Base-by-base conservation (phyloP, 2,329 filamentous ascomycete genomes). In the Cercospora sojina region DNA sequence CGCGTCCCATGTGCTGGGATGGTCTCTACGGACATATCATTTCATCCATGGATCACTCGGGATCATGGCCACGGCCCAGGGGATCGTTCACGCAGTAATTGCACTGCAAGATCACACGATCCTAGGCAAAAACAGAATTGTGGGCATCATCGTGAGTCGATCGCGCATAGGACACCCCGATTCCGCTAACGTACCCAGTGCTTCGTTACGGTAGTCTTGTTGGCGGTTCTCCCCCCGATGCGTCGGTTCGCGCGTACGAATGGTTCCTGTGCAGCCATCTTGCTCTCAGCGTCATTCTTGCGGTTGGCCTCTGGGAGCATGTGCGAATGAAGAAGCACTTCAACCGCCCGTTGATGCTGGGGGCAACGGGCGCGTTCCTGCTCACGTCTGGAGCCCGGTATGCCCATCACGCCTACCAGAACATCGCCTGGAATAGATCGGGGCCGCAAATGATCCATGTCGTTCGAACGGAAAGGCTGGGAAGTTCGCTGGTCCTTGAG, bases 201-300 rank as follows among this genome's bases (percentile, higher is more conserved):
- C 23, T 27, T 62, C 29, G 29, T 53, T 25, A 43, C 27, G 16
- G 23, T 62, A 18, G 25, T 41, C 6, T 18, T 53, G 16, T 51
- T 62, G 13, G 41, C 59, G 9, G 16, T 51, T 62, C 29, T 62
- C 12, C 59, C 59, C 23, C 31, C 10, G 2, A 41, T 62, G 10
- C 41, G 59, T 27, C 59, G 59, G 9, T 62, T 29, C 41, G 59
- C 41, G 59, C 43, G 41, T 62, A 62, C 31, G 59, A 62, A 10
- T 25, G 18, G 18, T 62, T 62, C 31, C 59, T 62, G 59, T 32
- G 32, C 25, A 51, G 41, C 23, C 27, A 62, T 51, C 59, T 51
- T 18, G 43, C 43, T 27, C 59, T 62, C 16, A 38, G 32, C 23
- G 25, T 62, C 29, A 38, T 51, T 25, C 23, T 53, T 23, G 41